phyloP scores from a whole-genome alignment of 192 early-diverging fungal genomes.

The Haplosporangium gracile region DNA sequence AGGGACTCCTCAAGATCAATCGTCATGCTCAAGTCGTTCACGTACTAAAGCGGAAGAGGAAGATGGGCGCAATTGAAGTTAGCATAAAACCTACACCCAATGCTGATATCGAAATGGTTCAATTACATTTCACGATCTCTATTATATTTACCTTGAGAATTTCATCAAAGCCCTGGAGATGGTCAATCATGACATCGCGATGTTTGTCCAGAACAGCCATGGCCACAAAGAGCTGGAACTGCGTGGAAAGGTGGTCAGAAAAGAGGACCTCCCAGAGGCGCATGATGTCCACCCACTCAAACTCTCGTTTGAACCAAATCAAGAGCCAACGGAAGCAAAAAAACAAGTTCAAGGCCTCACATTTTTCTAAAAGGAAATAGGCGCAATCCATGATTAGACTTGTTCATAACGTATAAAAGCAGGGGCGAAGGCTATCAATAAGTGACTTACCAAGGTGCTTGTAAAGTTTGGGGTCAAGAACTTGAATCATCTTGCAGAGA shows the following conservation, averaged over 20 bases:
- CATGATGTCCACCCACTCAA: constrained; percentile 86
- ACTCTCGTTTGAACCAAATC: constrained; percentile 98
- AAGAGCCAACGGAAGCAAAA: constrained; percentile 99
- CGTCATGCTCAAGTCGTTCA: constrained; percentile 87
- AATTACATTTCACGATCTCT: too few species aligned
- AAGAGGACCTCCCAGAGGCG: constrained; percentile 92
- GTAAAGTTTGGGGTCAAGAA: constrained; percentile 89
- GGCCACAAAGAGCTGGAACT: constrained; percentile 96
- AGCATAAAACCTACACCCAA: neutral
- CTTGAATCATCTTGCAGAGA: constrained; percentile 85
- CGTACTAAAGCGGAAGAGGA: constrained; percentile 65
- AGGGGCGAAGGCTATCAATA: neutral
- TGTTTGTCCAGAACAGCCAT: constrained; percentile 95
- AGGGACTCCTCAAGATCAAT: constrained; percentile 83
- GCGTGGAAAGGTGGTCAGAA: constrained; percentile 77
- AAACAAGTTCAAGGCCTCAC: constrained; percentile 93
- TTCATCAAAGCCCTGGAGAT: constrained; percentile 90
- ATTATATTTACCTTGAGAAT: constrained; percentile 81
- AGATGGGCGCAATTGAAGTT: neutral
- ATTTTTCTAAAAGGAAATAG: constrained; percentile 60
- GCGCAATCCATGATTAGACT: neutral
- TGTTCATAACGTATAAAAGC: neutral
- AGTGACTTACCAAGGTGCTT: constrained; percentile 75
- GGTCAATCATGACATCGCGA: constrained; percentile 82
- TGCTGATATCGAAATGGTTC: too few species aligned